Conservation (phyloP, 176 grass and related monocot genomes). For the Oryza glumipatula region DNA sequence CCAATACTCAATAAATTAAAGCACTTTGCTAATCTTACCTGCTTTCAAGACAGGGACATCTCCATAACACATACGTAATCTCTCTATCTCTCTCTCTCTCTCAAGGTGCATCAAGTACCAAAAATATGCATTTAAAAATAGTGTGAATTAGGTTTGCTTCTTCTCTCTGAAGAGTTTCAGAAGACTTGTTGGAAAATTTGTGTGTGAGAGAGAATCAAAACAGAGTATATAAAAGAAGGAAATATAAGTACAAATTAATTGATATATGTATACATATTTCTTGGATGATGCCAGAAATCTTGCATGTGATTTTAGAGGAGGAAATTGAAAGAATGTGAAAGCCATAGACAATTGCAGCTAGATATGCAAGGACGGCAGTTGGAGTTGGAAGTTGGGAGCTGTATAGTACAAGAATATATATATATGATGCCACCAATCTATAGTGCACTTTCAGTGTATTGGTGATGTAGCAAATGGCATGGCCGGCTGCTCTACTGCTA, state of each 20-base stretch:
- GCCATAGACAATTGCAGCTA: neutral
- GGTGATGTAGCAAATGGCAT: neutral
- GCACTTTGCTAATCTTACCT: conserved; percentile 8
- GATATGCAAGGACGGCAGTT: neutral
- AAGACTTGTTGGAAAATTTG: neutral
- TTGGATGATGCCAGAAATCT: neutral
- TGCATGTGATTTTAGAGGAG: neutral
- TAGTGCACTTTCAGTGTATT: neutral
- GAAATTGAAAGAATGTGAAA: neutral
- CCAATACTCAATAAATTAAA: neutral
- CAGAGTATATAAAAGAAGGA: neutral
- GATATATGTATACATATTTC: neutral
- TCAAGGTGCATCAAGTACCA: neutral
- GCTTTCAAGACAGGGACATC: conserved; percentile 7
- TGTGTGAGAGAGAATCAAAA: neutral
- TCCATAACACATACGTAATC: neutral
- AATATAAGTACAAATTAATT: neutral
- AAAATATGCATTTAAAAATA: neutral
- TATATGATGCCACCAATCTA: neutral
- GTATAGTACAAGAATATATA: neutral
- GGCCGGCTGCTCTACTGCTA: neutral
- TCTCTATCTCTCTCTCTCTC: neutral
- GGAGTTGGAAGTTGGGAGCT: neutral
- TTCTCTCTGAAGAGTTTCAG: neutral
- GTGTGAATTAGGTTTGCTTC: neutral